These are phyloP conservation scores for Tinospora cordifolia DNA, from an alignment of 164 flowering plant genomes.

Conservation along the genomic window DNA sequence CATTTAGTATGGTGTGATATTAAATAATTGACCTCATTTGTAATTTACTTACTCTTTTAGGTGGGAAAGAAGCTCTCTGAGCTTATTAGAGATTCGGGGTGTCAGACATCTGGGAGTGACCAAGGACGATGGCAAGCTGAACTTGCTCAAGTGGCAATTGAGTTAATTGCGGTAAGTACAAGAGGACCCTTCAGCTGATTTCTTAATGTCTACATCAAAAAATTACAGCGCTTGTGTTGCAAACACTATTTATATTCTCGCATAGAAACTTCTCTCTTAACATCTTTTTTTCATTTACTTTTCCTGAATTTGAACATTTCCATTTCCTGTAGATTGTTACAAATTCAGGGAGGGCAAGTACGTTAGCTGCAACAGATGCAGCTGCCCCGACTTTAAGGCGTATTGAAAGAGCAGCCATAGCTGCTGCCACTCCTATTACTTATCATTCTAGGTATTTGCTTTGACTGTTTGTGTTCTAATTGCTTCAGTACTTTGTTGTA, in stretches of 20 bases:
- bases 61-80: conserved; percentile 95
- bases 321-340: conserved; percentile 64
- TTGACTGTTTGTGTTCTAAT: neutral
- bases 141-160: conserved; percentile 86
- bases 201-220: neutral
- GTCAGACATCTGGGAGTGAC: conserved; percentile 67
- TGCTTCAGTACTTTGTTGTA: neutral
- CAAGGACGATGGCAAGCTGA: conserved; percentile 96
- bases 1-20: neutral
- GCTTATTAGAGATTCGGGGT: conserved; percentile 82
- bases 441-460: conserved; percentile 65
- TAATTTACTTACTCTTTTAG: conserved; percentile 25
- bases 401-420: conserved; percentile 97
- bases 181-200: neutral
- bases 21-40: neutral
- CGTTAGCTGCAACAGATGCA: conserved; percentile 94
- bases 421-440: conserved; percentile 96
- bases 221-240: neutral
- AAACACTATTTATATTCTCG: neutral
- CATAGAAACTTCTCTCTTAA: neutral
- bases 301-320: neutral
- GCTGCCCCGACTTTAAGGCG: conserved; percentile 94
- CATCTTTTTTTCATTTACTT: neutral
- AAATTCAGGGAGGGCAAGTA: conserved; percentile 93
- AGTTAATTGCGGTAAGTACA: conserved; percentile 78